Evolutionary conservation across 371 early-diverging fungal species (phyloP).

Genomic region (Apophysomyces variabilis): DNA sequence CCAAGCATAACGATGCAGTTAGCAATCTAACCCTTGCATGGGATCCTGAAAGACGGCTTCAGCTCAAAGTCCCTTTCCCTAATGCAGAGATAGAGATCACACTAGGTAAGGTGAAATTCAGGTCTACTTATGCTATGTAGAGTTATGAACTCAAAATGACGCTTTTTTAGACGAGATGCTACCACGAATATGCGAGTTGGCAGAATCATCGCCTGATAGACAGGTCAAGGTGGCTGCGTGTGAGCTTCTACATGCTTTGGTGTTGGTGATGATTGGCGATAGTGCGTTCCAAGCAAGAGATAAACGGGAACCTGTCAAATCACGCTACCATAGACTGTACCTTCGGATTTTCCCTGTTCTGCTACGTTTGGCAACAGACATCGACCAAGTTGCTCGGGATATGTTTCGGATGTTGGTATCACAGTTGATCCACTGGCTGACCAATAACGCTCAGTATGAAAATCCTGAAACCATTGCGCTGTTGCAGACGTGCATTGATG

Average conservation of each 20-base stretch:
- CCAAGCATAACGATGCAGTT: neutral
- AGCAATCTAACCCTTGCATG: constrained; percentile 52
- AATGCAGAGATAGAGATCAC: constrained; percentile 66
- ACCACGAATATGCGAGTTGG: constrained; percentile 75
- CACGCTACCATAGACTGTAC: constrained; percentile 67
- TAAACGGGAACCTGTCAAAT: constrained; percentile 44
- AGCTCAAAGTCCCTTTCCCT: constrained; percentile 68
- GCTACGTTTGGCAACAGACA: constrained; percentile 72
- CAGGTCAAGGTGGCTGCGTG: constrained; percentile 78
- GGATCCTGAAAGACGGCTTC: constrained; percentile 60
- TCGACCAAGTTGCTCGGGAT: constrained; percentile 70
- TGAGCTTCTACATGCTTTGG: constrained; percentile 76
- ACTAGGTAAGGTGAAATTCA: constrained; percentile 53
- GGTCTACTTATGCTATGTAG: neutral
- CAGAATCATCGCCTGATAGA: constrained; percentile 76
- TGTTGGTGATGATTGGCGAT: constrained; percentile 75
- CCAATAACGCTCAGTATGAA: constrained; percentile 74
- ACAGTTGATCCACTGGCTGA: constrained; percentile 83
- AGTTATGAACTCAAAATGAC: neutral
- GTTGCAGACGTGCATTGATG: constrained; percentile 72
- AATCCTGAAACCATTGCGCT: constrained; percentile 77
- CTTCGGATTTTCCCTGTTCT: constrained; percentile 71
- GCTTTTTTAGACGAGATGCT: constrained; percentile 66
- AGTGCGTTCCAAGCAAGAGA: constrained; percentile 60
- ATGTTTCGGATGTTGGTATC: constrained; percentile 65